Evolutionary conservation across 2,329 filamentous ascomycete genomes (phyloP).

Genomic region (Sarocladium strictum): DNA sequence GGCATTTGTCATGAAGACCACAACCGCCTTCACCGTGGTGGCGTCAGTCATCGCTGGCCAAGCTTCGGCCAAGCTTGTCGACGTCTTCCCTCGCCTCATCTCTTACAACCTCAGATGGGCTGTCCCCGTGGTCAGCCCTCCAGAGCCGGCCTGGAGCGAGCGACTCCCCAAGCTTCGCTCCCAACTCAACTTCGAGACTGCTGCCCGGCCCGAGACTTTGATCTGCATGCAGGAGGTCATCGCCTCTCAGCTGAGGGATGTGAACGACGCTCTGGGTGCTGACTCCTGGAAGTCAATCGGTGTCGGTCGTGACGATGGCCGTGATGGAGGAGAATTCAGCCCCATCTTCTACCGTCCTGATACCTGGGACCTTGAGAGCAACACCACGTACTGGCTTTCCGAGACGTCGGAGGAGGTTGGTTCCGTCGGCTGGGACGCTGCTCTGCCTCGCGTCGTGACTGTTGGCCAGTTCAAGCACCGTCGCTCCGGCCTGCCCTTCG

Average conservation of each 20-base stretch:
- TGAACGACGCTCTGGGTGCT: conserved; percentile 37
- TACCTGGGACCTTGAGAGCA: conserved; percentile 45
- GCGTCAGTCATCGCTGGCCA: not conserved
- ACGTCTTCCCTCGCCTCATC: conserved; percentile 43
- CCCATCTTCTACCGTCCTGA: conserved; percentile 57
- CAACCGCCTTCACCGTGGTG: not conserved
- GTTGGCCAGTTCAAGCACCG: conserved; percentile 38
- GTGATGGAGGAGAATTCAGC: conserved; percentile 57
- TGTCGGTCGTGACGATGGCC: conserved; percentile 54
- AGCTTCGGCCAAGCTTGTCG: not conserved
- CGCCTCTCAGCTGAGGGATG: conserved; percentile 50
- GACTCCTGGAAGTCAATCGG: conserved; percentile 46
- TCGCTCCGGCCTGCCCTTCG: conserved; percentile 29
- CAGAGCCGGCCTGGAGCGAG: conserved; percentile 51
- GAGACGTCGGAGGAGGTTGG: conserved; percentile 48
- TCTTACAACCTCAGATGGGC: conserved; percentile 62
- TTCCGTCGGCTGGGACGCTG: conserved; percentile 52
- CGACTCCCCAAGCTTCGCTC: conserved; percentile 46
- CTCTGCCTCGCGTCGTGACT: conserved; percentile 39
- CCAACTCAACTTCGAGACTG: conserved; percentile 44
- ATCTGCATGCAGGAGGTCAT: conserved; percentile 65
- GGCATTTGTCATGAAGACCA: not conserved
- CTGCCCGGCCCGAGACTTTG: conserved; percentile 40
- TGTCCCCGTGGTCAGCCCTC: conserved; percentile 37
- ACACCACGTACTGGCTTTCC: conserved; percentile 56